A percentile compares a stretch with the other conserved stretches of the same genome.
Conservation (phyloP, 345 rosid genomes). For the Laguncularia racemosa region DNA sequence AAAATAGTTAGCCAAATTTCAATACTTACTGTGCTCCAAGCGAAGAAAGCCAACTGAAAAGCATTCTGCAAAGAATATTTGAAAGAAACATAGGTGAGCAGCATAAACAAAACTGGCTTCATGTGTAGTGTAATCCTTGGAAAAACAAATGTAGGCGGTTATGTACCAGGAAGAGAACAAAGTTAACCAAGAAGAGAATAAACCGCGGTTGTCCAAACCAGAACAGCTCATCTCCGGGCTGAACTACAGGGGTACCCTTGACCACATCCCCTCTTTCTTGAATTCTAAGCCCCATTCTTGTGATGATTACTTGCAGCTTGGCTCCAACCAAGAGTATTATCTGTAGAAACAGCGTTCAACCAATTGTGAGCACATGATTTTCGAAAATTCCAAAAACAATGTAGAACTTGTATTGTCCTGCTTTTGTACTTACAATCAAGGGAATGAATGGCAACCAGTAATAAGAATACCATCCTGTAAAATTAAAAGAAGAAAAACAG, state of each 20-base stretch:
- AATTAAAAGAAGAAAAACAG: neutral
- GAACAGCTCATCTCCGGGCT: conserved; percentile 88
- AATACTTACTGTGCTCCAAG: conserved; percentile 62
- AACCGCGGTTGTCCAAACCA: conserved; percentile 90
- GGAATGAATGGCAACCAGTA: conserved; percentile 85
- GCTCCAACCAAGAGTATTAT: conserved; percentile 64
- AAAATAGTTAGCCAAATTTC: neutral
- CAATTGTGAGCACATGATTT: too few relatives aligned
- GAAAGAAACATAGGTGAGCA: neutral
- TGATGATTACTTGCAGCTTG: conserved; percentile 80
- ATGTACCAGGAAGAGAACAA: conserved; percentile 84
- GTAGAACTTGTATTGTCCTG: neutral
- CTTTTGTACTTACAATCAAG: conserved; percentile 51
- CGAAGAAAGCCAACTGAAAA: conserved; percentile 80
- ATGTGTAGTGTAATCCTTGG: too few relatives aligned
- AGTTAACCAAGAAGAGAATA: conserved; percentile 75
- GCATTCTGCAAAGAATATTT: conserved; percentile 51
- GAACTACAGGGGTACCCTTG: conserved; percentile 84
- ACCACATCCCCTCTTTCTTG: conserved; percentile 85
- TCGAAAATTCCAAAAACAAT: neutral
- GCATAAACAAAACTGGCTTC: too few relatives aligned
- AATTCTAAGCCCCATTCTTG: conserved; percentile 69
- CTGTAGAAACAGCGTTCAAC: conserved; percentile 21
- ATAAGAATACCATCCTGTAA: conserved; percentile 58
- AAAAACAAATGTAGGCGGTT: too few relatives aligned